These are phyloP conservation scores for Candida boleticola DNA, from an alignment of 805 yeast species.

Conservation along the genomic window DNA sequence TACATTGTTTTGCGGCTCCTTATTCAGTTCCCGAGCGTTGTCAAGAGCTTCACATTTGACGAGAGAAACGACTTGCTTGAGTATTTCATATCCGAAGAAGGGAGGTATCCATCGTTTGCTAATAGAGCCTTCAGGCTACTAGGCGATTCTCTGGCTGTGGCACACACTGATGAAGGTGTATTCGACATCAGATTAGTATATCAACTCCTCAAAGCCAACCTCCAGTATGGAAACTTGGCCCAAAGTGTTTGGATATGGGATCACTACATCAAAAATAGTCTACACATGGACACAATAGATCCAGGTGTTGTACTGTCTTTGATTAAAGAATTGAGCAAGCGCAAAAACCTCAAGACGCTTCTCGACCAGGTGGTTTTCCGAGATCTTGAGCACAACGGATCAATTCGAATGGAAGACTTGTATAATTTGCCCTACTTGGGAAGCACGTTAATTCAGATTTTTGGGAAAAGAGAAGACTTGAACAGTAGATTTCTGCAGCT, in stretches of 20 bases:
- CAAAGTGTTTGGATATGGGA: neutral
- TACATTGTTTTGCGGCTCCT: no score
- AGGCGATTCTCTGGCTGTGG: no score
- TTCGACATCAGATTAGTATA: neutral
- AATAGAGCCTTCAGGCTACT: neutral
- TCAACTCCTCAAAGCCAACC: neutral
- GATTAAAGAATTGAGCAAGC: neutral
- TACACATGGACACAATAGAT: neutral
- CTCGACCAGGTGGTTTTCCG: neutral
- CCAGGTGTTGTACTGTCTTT: neutral
- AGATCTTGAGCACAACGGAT: neutral
- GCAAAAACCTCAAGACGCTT: neutral
- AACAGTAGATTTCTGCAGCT: neutral
- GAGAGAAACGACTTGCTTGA: neutral
- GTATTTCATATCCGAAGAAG: neutral
- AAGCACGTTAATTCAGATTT: neutral
- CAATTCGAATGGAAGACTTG: neutral
- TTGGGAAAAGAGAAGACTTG: conserved; percentile 1
- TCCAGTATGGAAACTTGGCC: conserved; percentile 1
- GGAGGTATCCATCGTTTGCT: neutral
- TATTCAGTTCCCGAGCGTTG: no score
- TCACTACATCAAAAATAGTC: neutral
- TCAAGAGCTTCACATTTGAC: no score
- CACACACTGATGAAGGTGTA: neutral
- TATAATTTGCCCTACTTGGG: neutral